Evolutionary conservation across 106 monocot genomes (phyloP).

Genomic region (Allium sativum): DNA sequence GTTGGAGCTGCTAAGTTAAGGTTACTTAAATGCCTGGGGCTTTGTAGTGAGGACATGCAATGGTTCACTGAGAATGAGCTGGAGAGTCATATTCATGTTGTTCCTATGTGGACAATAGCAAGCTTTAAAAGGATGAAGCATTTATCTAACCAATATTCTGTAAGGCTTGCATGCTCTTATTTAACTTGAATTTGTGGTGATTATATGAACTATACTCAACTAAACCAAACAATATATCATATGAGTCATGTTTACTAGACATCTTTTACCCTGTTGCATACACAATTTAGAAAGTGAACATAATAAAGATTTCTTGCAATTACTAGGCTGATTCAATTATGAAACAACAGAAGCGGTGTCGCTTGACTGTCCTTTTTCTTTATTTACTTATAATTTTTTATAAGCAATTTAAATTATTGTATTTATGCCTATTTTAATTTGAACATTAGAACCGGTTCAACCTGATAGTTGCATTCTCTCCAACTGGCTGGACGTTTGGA

Average conservation of each 20-base stretch:
- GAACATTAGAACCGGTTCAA: constrained; percentile 50
- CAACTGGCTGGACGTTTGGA: constrained; percentile 91
- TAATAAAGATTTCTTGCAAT: no score
- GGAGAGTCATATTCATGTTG: constrained; percentile 92
- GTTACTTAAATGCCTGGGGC: constrained; percentile 52
- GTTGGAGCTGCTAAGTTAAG: constrained; percentile 72
- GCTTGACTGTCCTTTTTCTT: no score
- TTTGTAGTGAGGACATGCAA: constrained; percentile 76
- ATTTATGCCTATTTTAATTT: not conserved
- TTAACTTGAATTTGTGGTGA: not conserved
- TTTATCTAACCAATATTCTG: constrained; percentile 70
- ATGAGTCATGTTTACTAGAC: no score
- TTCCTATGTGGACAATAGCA: constrained; percentile 95
- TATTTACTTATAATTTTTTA: no score
- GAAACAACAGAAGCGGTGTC: no score
- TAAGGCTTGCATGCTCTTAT: constrained; percentile 18
- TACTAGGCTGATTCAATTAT: no score
- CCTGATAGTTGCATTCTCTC: constrained; percentile 92
- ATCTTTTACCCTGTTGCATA: no score
- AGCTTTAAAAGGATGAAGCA: constrained; percentile 96
- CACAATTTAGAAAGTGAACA: no score
- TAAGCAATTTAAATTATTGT: no score
- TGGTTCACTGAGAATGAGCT: constrained; percentile 86
- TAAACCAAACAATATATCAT: no score
- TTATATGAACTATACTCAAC: no score